Evolutionary conservation across 2,329 filamentous ascomycete species (phyloP).

Genomic region (Penicillium sumatraense): DNA sequence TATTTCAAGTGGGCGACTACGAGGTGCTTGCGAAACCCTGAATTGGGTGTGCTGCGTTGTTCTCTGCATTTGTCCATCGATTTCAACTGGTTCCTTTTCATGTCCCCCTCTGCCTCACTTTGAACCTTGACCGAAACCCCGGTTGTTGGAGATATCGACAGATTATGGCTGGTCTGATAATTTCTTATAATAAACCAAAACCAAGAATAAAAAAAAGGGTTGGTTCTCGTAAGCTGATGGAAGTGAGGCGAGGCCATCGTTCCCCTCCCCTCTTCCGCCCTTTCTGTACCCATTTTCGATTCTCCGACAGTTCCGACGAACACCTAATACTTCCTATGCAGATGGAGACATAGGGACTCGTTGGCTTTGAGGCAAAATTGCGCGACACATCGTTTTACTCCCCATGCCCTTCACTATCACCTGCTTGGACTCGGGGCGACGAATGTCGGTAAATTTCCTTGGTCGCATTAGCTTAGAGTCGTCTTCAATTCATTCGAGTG

Average conservation of each 20-base stretch:
- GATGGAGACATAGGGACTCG: slow-evolving; percentile 5
- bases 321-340: slow-evolving; percentile 8
- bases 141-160: slow-evolving; percentile 1
- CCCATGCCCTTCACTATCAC: background rate
- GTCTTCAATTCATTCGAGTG: slow-evolving; percentile 11
- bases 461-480: background rate
- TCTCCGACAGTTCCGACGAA: slow-evolving; percentile 25
- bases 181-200: background rate
- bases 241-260: slow-evolving; percentile 36
- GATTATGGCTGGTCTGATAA: background rate
- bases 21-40: background rate
- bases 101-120: slow-evolving; percentile 27
- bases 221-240: slow-evolving; percentile 33
- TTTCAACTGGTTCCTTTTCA: slow-evolving; percentile 15
- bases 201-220: slow-evolving; percentile 25
- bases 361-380: background rate
- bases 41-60: slow-evolving; percentile 12
- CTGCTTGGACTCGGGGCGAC: slow-evolving; percentile 5
- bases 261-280: slow-evolving; percentile 3
- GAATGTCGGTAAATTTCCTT: slow-evolving; percentile 4
- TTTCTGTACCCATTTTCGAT: slow-evolving; percentile 13
- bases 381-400: background rate
- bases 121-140: slow-evolving; percentile 8
- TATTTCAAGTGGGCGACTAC: background rate
- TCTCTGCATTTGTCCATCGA: slow-evolving; percentile 8